These are phyloP conservation scores for Talinum fruticosum DNA, from an alignment of 148 eudicot species.

Conservation along the genomic window DNA sequence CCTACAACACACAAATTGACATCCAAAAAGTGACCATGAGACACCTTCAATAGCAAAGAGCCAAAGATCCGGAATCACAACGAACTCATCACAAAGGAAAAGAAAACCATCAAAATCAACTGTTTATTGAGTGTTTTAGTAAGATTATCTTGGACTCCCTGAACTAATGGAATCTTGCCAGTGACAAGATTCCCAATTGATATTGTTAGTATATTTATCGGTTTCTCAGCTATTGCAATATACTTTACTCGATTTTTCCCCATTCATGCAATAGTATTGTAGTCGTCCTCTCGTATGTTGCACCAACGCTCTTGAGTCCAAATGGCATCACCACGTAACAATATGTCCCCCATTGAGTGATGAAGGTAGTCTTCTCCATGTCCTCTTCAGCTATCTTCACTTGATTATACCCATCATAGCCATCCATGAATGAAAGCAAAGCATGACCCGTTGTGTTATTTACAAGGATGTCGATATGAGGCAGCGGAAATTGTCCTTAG, in stretches of 20 bases:
- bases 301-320: too few species aligned
- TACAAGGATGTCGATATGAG: too few species aligned
- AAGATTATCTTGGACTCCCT: background rate
- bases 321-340: too few species aligned
- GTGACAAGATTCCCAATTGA: background rate
- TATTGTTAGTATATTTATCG: background rate
- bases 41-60: background rate
- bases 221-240: background rate
- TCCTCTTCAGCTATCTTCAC: too few species aligned
- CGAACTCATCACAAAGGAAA: background rate
- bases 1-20: slow-evolving; percentile 34
- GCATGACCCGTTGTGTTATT: too few species aligned
- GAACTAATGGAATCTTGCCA: background rate
- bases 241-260: background rate
- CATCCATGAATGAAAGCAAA: too few species aligned
- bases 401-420: too few species aligned
- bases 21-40: slow-evolving; percentile 1
- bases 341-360: too few species aligned
- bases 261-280: too few species aligned
- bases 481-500: too few species aligned
- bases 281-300: too few species aligned
- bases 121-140: background rate
- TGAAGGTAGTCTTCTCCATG: too few species aligned
- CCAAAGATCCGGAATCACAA: background rate
- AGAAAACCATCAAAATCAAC: background rate